These are phyloP conservation scores for Phaseolus lunatus DNA, from an alignment of 306 rosid genomes.

Conservation along the genomic window DNA sequence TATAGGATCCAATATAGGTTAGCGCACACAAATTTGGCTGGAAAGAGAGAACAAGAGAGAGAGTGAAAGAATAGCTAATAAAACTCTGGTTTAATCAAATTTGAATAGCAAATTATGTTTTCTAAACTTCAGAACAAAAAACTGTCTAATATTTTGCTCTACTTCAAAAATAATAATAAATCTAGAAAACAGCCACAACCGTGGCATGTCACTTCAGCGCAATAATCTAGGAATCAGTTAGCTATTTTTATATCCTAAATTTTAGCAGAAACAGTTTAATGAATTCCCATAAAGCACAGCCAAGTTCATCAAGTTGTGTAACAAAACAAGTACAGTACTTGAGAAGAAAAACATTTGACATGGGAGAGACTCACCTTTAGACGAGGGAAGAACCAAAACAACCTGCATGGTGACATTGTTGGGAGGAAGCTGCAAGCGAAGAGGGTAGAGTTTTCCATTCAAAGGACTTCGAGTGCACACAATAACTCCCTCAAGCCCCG, in stretches of 20 bases:
- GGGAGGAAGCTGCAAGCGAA: conserved; percentile 97
- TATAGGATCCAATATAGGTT: neutral
- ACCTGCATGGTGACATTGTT: conserved; percentile 86
- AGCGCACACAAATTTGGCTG: neutral
- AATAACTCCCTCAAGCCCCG: conserved; percentile 71
- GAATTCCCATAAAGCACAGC: neutral
- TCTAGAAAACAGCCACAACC: neutral
- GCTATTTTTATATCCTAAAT: conserved; percentile 2
- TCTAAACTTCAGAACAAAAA: conserved; percentile 8
- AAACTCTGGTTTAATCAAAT: conserved; percentile 14
- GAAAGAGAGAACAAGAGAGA: neutral
- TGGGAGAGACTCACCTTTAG: conserved; percentile 61
- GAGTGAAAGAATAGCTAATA: neutral
- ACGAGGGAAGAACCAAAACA: conserved; percentile 63
- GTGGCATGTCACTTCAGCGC: neutral
- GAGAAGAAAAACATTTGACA: conserved; percentile 7
- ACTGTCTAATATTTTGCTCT: neutral
- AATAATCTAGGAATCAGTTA: neutral
- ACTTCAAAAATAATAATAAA: neutral
- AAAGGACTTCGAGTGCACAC: conserved; percentile 87
- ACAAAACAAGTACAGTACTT: neutral
- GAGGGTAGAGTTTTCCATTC: conserved; percentile 86
- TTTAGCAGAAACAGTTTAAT: neutral
- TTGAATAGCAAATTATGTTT: neutral
- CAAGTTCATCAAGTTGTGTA: neutral